Evolutionary conservation across 1,284 basidiomycete genomes (phyloP).

Genomic region (Melanopsichium pennsylvanicum): DNA sequence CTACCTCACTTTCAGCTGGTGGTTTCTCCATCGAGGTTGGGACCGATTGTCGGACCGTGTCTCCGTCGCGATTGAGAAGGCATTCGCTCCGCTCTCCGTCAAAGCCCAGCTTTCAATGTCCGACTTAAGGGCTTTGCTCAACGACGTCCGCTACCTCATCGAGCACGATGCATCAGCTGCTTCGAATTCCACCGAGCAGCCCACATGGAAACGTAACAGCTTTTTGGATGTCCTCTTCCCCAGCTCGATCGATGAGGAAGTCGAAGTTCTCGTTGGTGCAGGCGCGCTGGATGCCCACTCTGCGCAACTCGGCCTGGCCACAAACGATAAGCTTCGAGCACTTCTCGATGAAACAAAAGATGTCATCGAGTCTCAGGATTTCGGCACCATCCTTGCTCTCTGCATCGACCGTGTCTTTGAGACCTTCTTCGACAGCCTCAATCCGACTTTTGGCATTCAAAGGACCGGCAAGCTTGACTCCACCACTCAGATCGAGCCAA

Average conservation of each 20-base stretch:
- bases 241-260: slow-evolving; percentile 46
- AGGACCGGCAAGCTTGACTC: slow-evolving; percentile 19
- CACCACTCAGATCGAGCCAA: slow-evolving; percentile 23
- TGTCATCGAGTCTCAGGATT: slow-evolving; percentile 75
- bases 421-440: slow-evolving; percentile 71
- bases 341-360: slow-evolving; percentile 77
- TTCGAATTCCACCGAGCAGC: slow-evolving; percentile 2
- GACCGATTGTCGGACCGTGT: slow-evolving; percentile 79
- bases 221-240: slow-evolving; percentile 57
- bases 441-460: slow-evolving; percentile 61
- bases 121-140: slow-evolving; percentile 71
- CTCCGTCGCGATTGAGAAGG: slow-evolving; percentile 77
- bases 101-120: slow-evolving; percentile 76
- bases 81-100: slow-evolving; percentile 76
- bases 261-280: slow-evolving; percentile 55
- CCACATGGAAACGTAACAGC: slow-evolving; percentile 22
- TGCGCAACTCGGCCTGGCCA: slow-evolving; percentile 10
- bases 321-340: slow-evolving; percentile 71
- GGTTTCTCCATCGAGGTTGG: slow-evolving; percentile 89
- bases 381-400: slow-evolving; percentile 74
- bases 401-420: slow-evolving; percentile 76
- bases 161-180: slow-evolving; percentile 14
- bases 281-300: slow-evolving; percentile 47
- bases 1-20: slow-evolving; percentile 87
- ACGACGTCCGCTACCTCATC: slow-evolving; percentile 28